Evolutionary conservation across 371 early-diverging fungal species (phyloP), one percentile per base, ranked within the genome.

Genomic region (Mortierella sp.): DNA sequence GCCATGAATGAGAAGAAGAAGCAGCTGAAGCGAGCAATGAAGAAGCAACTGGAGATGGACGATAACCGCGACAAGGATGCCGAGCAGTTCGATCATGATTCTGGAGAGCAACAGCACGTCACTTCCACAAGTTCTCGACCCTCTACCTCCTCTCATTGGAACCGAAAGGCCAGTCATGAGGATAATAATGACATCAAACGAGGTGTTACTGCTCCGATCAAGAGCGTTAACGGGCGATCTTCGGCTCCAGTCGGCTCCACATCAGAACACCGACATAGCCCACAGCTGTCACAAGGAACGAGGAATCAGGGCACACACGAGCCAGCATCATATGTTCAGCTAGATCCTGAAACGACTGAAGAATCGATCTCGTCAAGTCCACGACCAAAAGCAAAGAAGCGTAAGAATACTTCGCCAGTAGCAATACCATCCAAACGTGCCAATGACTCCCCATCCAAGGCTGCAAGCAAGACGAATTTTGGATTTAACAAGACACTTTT

Each of bases 1-100:
- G 71, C 67, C 3, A 76, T 76, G 70, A 76, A 55, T 31, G 78
- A 76, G 38, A 76, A 66, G 47, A 76, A 70, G 66, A 61, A 62
- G 31, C 70, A 58, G 27, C 45, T 62, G 56, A 76, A 70, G 23
- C 54, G 67, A 13, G 63, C 68, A 1, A 48, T 55, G 61, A 61
- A 54, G 51, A 64, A 66, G 34, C 66, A 65, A 23, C 46, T 28
- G 3, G 68, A 38, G 39, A 58, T 59, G 12, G 66, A 55, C 18
- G 54, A 64, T 23, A 18, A 14, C 5, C 18, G 13, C 14, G 60
- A 63, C 26, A 26, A 31, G 1, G 46, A 53, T 24, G 31, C 30
- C 0, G 71, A 64, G 2, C 14, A 16, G 3, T 48, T 52, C 1
- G 73, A 58, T 5, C 14, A 42, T 10, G 50, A 34, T 7, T 34